Percentiles rank a stretch among this genome's conserved stretches.
These are phyloP conservation scores for Erucastrum elatum DNA, from an alignment of 345 rosid species.

Conservation along the genomic window DNA sequence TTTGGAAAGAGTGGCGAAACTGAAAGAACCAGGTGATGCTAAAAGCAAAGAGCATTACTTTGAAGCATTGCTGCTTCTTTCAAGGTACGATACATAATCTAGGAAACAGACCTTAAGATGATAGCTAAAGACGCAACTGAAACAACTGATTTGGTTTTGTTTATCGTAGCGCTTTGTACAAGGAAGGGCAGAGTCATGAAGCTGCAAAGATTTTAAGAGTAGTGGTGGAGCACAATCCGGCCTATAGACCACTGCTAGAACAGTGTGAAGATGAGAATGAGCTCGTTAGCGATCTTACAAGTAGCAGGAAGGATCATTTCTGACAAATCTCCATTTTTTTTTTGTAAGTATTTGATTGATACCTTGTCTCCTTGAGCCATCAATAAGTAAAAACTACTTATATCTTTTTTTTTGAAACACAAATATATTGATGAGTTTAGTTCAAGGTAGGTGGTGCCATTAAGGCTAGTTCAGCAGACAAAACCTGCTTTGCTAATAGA, in stretches of 20 bases:
- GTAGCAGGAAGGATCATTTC: constrained; percentile 34
- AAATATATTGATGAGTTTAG: too few relatives aligned
- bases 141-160: not conserved
- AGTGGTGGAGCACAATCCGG: constrained; percentile 64
- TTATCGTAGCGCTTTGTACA: constrained; percentile 58
- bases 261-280: constrained; percentile 55
- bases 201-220: constrained; percentile 59
- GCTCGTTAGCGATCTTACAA: constrained; percentile 33
- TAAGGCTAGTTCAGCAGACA: too few relatives aligned
- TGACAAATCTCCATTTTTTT: not conserved
- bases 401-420: too few relatives aligned
- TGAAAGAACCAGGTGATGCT: constrained; percentile 71
- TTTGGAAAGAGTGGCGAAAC: constrained; percentile 64
- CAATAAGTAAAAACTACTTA: too few relatives aligned
- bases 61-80: constrained; percentile 64
- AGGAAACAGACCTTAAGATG: not conserved
- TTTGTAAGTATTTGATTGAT: constrained; percentile 3
- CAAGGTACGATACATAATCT: constrained; percentile 42
- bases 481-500: too few relatives aligned
- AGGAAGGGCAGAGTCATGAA: constrained; percentile 67
- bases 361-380: not conserved
- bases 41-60: constrained; percentile 66
- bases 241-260: constrained; percentile 47
- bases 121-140: not conserved
- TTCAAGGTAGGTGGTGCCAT: too few relatives aligned